phyloP scores from a whole-genome alignment of 1,139 yeast genomes.

The Taiozyma sp. region DNA sequence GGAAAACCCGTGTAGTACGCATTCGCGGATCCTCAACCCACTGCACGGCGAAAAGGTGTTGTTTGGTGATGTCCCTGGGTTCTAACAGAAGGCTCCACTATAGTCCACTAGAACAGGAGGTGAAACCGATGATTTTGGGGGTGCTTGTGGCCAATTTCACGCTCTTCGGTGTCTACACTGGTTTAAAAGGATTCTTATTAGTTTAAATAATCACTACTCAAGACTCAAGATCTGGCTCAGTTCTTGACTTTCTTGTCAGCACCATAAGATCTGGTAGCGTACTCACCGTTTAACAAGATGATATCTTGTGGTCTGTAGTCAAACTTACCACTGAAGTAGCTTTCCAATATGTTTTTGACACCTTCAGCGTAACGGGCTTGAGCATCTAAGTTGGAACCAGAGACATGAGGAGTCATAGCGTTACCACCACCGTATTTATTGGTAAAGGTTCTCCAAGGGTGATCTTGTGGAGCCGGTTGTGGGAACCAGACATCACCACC shows the following conservation, averaged over 20 bases:
- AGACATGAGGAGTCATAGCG: constrained; percentile 82
- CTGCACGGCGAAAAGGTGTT: too few relatives aligned
- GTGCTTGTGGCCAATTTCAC: too few relatives aligned
- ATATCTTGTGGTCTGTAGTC: constrained; percentile 74
- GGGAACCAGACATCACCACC: constrained; percentile 86
- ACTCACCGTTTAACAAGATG: constrained; percentile 67
- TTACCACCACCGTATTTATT: constrained; percentile 71
- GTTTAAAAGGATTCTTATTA: not conserved
- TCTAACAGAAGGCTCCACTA: too few relatives aligned
- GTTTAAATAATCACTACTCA: not conserved
- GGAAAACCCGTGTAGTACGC: not conserved
- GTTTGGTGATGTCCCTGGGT: too few relatives aligned
- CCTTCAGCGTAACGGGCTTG: constrained; percentile 73
- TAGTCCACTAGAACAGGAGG: too few relatives aligned
- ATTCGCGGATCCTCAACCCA: not conserved
- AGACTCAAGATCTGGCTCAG: not conserved
- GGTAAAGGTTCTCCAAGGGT: constrained; percentile 72
- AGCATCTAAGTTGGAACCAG: constrained; percentile 80
- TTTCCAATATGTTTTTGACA: constrained; percentile 56
- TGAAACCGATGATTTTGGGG: too few relatives aligned
- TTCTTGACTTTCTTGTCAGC: constrained; percentile 33
- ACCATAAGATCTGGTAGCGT: constrained; percentile 74
- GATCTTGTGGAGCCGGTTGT: constrained; percentile 74
- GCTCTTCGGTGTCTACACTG: not conserved
- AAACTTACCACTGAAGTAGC: constrained; percentile 55